Conservation (phyloP, 352 stramenopile genomes). For the Phytophthora pisi region DNA sequence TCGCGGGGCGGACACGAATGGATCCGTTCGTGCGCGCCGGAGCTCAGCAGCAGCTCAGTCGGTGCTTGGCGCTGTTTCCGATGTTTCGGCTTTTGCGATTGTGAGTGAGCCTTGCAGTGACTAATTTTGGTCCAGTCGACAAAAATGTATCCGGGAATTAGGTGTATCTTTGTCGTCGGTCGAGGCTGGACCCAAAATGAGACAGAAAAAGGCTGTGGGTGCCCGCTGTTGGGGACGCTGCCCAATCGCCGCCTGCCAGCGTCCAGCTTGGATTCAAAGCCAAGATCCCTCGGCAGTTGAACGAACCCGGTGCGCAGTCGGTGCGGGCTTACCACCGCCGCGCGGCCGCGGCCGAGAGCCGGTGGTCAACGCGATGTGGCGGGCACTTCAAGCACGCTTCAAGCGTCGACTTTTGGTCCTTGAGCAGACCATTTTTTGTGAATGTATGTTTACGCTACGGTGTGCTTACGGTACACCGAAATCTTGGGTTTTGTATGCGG, state of each 20-base stretch:
- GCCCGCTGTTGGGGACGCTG: not conserved
- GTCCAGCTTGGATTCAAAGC: slow-evolving; percentile 7
- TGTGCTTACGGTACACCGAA: not conserved
- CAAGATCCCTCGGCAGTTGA: slow-evolving; percentile 15
- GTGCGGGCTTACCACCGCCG: slow-evolving; percentile 6
- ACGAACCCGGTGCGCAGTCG: slow-evolving; percentile 20
- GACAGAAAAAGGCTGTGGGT: slow-evolving; percentile 8
- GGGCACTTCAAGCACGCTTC: not conserved
- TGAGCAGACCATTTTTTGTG: not conserved
- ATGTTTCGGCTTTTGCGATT: slow-evolving; percentile 16
- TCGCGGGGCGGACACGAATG: slow-evolving; percentile 1
- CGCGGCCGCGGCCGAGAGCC: slow-evolving; percentile 7
- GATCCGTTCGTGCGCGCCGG: slow-evolving; percentile 8
- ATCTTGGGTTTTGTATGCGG: not conserved
- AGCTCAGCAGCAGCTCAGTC: not conserved
- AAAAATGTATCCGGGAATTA: slow-evolving; percentile 10
- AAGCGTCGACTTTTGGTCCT: not conserved
- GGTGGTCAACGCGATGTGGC: slow-evolving; percentile 14
- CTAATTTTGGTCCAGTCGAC: not conserved
- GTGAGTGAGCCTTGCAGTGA: slow-evolving; percentile 7
- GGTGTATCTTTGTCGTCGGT: slow-evolving; percentile 24
- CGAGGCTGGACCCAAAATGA: slow-evolving; percentile 15
- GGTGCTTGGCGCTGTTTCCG: not conserved
- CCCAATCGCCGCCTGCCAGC: slow-evolving; percentile 22
- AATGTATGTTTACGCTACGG: slow-evolving; percentile 6